phyloP scores from a whole-genome alignment of 2,329 filamentous ascomycete genomes.

The Pestalotiopsis sp. region DNA sequence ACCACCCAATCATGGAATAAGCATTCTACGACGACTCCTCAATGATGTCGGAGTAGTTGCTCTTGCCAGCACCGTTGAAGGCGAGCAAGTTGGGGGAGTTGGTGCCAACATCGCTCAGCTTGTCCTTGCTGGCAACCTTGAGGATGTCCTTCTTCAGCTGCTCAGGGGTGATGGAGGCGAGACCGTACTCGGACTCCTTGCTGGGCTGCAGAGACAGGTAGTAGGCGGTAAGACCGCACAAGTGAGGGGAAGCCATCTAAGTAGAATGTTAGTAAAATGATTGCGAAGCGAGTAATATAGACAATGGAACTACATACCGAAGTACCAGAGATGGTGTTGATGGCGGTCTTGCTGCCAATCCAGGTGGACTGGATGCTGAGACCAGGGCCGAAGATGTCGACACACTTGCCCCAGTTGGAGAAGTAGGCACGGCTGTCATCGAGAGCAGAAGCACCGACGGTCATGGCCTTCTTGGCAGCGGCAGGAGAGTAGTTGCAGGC shows the following conservation, averaged over 20 bases:
- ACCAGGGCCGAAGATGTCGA: slow-evolving; percentile 97
- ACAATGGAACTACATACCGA: slow-evolving; percentile 46
- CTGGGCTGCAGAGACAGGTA: slow-evolving; percentile 94
- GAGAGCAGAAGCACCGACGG: slow-evolving; percentile 92
- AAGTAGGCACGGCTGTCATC: slow-evolving; percentile 98
- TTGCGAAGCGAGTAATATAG: neutral
- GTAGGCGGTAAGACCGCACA: slow-evolving; percentile 95
- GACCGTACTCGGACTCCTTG: slow-evolving; percentile 86
- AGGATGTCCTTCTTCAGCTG: slow-evolving; percentile 92
- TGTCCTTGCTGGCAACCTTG: slow-evolving; percentile 76
- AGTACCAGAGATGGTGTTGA: slow-evolving; percentile 99
- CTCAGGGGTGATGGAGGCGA: slow-evolving; percentile 87
- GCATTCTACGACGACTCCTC: slow-evolving; percentile 1
- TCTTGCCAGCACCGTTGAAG: slow-evolving; percentile 96
- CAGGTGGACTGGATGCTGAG: slow-evolving; percentile 97
- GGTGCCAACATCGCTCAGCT: slow-evolving; percentile 79
- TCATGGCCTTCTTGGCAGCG: slow-evolving; percentile 87
- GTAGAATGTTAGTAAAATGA: neutral
- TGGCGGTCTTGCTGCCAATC: slow-evolving; percentile 94
- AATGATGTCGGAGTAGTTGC: slow-evolving; percentile 87
- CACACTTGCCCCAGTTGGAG: slow-evolving; percentile 99
- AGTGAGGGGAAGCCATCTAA: slow-evolving; percentile 92
- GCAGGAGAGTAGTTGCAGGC: slow-evolving; percentile 99
- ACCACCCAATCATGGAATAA: slow-evolving; percentile 32
- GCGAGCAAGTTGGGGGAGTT: slow-evolving; percentile 94